Base-by-base conservation (phyloP, 2,329 filamentous ascomycete species). In the Domatiomyces catenatus region DNA sequence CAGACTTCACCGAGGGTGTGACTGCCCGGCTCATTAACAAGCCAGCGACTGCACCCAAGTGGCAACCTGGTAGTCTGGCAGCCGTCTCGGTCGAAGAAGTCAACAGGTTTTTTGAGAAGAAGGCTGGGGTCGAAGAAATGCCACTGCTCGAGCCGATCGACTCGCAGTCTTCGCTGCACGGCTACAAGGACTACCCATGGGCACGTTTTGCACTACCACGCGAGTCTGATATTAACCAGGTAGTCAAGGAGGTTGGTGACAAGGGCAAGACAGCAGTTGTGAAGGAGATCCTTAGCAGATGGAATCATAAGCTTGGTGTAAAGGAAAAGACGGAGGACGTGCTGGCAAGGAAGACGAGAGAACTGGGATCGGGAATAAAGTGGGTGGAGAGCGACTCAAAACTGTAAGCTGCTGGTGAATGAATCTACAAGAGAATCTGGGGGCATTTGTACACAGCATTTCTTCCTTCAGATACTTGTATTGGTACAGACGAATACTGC, bases 1-100 rank as follows among this genome's bases (percentile, higher is more conserved):
- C 79, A 3, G 92, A 98, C 67, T 98, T 98, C 63, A 81, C 81
- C 44, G 86, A 94, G 69, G 92, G 92, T 49, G 90, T 98, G n/a
- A 79, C 79, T 48, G 83, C 87, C 20, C 76, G 83, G 47, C 75
- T 98, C 42, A 76, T 92, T 60, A 75, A 79, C 62, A 87, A 87
- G 69, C 75, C 75, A 44, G 69, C 77, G 48, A 71, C 71, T 56
- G 72, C 73, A 19, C 85, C 89, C 1, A 71, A 75, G 54, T 98
- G 92, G 92, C 67, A 83, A 56, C 89, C 88, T 3, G 74, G 76
- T 44, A 79, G 75, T 5, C 73, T 96, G 1, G 74, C 79, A n/a
- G 80, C 83, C 39, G 77, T 94, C 49, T 66, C 66, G 2, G 62
- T 72, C 15, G 64, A 71, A 45, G 71, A 76, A 18, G 73, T 90